Evolutionary conservation across 2,329 filamentous ascomycete species (phyloP), one percentile per base, ranked within the genome.

Genomic region (Penicillium sp.): DNA sequence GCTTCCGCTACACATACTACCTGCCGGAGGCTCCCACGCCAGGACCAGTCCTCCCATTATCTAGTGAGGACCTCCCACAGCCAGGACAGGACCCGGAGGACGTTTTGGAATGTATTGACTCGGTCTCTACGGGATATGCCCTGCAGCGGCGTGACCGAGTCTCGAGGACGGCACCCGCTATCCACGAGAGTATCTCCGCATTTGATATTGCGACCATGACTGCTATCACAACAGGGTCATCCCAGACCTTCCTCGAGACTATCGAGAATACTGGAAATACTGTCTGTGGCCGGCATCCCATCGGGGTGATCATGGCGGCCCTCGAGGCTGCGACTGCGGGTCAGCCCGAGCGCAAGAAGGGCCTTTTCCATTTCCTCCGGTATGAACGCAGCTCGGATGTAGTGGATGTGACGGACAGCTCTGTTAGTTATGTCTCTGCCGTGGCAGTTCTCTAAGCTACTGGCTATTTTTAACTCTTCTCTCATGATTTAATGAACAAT

Each of bases 381-480:
- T 99, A 99, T 75, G 88, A 96, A 72, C 86, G 93, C 60, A 99
- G 94, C 76, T 88, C 86, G 60, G 79, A 96, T 74, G 90, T 90
- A 3, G 81, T 84, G 65, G 81, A 82, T 34, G 81, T 88, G 0
- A 75, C 73, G 15, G 91, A 96, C 64, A 95, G 88, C 66, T 97
- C 93, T 67, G 95, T 99, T 54, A 97, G 93, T 78, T 99, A 99
- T 76, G 92, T 91, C 3, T 94, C 93, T 73, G 95, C 92, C 3
- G 96, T 95, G 81, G 92, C 93, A 8, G 82, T 93, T 15, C 71
- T 92, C 37, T 92, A 70, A 54, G 20, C 34, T 1, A 28, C 7
- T 2, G 22, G 6, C 3, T 28, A 6, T 38, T 6, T 20, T 14
- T n/a, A 41, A 42, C 31, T 57, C 12, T 20, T 25, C 25, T 31